Evolutionary conservation across 1,284 basidiomycete species (phyloP).

Genomic region (Malassezia japonica): DNA sequence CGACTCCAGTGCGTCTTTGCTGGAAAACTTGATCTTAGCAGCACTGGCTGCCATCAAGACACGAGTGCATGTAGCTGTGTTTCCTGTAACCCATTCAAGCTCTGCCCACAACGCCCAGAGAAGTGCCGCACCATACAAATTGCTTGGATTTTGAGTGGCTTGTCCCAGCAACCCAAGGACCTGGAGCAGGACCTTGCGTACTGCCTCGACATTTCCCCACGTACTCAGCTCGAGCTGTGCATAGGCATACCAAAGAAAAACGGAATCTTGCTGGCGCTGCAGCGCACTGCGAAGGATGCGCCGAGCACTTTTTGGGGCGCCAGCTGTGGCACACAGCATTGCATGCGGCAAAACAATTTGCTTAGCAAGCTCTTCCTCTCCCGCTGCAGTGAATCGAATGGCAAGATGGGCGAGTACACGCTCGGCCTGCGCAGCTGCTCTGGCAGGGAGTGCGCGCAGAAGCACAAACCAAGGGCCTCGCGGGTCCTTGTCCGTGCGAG

Average conservation of each 20-base stretch:
- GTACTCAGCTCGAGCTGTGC: slow-evolving; percentile 7
- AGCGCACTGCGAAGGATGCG: slow-evolving; percentile 1
- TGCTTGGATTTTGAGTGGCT: neutral
- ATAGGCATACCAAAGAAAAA: slow-evolving; percentile 13
- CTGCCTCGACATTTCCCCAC: neutral
- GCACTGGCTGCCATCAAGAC: neutral
- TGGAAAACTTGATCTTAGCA: neutral
- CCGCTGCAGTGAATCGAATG: neutral
- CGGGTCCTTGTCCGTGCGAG: neutral
- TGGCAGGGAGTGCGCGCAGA: neutral
- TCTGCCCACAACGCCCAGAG: slow-evolving; percentile 14
- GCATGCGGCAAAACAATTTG: neutral
- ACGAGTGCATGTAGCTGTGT: neutral
- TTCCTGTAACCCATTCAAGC: neutral
- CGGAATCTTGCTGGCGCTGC: neutral
- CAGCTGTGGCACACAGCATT: neutral
- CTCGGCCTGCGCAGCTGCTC: neutral
- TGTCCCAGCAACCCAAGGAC: neutral
- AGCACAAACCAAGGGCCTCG: slow-evolving; percentile 5
- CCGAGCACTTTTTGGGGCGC: neutral
- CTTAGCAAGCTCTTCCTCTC: neutral
- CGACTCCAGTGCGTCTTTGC: too few relatives aligned
- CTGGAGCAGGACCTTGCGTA: neutral
- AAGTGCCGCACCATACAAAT: neutral
- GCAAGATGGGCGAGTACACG: neutral